Evolutionary conservation across 331 rosid genomes (phyloP).

Genomic region (Phaseolus coccineus): DNA sequence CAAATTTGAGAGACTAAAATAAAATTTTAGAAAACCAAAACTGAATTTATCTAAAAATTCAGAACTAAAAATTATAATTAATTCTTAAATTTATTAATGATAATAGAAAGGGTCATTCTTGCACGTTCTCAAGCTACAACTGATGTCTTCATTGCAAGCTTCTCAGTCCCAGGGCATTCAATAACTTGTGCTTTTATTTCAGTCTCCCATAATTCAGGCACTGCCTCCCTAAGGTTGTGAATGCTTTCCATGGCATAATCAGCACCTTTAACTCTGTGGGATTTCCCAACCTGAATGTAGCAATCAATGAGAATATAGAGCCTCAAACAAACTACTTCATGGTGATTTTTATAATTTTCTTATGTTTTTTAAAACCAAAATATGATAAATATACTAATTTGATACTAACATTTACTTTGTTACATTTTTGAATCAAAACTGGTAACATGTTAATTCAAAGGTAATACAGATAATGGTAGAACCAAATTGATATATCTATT

Average conservation of each 20-base stretch:
- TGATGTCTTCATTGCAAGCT: conserved; percentile 77
- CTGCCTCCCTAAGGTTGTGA: conserved; percentile 77
- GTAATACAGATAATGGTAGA: no score
- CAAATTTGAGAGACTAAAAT: no score
- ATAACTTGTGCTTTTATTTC: conserved; percentile 62
- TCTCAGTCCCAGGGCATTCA: conserved; percentile 52
- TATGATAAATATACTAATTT: no score
- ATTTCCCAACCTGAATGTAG: conserved; percentile 63
- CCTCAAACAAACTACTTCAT: not conserved
- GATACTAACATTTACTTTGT: no score
- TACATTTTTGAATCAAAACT: no score
- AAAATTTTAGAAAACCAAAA: no score
- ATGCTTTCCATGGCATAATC: conserved; percentile 90
- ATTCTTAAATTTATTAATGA: not conserved
- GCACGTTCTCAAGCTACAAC: conserved; percentile 62
- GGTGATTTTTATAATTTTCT: no score
- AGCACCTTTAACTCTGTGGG: conserved; percentile 75
- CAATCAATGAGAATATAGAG: not conserved
- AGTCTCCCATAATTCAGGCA: conserved; percentile 81
- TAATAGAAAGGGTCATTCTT: not conserved
- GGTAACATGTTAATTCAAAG: no score
- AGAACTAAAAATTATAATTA: no score
- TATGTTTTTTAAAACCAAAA: no score
- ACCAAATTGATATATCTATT: no score
- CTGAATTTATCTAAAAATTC: no score